phyloP scores from a whole-genome alignment of 257 asterid genomes.

The Primulina huaijiensis region DNA sequence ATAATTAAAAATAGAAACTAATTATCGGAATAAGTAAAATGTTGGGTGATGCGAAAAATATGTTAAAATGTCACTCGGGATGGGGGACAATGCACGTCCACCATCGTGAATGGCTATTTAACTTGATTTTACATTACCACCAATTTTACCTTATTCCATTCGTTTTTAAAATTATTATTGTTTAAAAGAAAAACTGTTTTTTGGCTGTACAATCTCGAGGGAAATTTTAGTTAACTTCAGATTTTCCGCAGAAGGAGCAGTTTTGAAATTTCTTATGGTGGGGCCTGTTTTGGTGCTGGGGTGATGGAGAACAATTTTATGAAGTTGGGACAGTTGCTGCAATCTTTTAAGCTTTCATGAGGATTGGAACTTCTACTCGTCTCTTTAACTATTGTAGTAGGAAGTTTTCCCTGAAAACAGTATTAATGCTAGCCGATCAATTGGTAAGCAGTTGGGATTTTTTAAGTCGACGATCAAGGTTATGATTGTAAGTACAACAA shows the following conservation, averaged over 20 bases:
- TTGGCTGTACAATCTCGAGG: neutral
- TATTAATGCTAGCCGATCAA: slow-evolving; percentile 64
- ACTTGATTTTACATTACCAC: too few relatives aligned
- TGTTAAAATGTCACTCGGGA: neutral
- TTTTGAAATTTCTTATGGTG: neutral
- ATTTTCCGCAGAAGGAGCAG: neutral
- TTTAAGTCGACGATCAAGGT: neutral
- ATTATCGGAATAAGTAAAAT: neutral
- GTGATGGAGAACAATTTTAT: neutral
- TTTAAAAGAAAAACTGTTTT: too few relatives aligned
- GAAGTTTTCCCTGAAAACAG: slow-evolving; percentile 56
- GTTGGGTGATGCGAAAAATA: too few relatives aligned
- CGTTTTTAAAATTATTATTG: too few relatives aligned
- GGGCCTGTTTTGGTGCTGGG: neutral
- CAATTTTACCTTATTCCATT: too few relatives aligned
- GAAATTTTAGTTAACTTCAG: neutral
- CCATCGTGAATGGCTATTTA: too few relatives aligned
- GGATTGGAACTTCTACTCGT: neutral
- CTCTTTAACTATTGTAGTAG: slow-evolving; percentile 52
- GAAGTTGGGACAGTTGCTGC: neutral
- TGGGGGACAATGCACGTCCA: neutral
- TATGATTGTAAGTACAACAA: neutral
- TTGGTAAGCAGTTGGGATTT: slow-evolving; percentile 35
- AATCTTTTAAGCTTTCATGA: neutral
- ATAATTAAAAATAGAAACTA: neutral